Evolutionary conservation across 768 basidiomycete species (phyloP).

Genomic region (Lentinula detonsa): DNA sequence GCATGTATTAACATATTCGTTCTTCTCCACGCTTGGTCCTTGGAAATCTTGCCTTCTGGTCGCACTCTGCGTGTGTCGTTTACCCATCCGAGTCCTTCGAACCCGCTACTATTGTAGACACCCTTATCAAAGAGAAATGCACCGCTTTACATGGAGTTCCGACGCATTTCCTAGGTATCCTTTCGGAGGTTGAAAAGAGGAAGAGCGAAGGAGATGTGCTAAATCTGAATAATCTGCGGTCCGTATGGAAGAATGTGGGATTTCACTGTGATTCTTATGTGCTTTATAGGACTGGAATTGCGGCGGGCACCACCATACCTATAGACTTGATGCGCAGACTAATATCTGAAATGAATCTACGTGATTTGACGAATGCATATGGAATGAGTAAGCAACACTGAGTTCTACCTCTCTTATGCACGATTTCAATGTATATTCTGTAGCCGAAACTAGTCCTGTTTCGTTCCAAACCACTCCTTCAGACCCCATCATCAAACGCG

Average conservation of each 20-base stretch:
- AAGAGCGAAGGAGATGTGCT: slow-evolving; percentile 35
- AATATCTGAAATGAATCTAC: slow-evolving; percentile 60
- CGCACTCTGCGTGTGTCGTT: slow-evolving; percentile 66
- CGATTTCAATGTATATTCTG: not conserved
- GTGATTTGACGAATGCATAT: slow-evolving; percentile 71
- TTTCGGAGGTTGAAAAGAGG: slow-evolving; percentile 59
- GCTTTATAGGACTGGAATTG: slow-evolving; percentile 60
- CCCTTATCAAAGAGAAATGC: slow-evolving; percentile 62
- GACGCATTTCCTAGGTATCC: slow-evolving; percentile 75
- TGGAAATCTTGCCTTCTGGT: slow-evolving; percentile 77
- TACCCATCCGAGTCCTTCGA: slow-evolving; percentile 67
- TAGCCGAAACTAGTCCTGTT: slow-evolving; percentile 81
- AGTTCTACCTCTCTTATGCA: not conserved
- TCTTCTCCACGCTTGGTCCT: slow-evolving; percentile 58
- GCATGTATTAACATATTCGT: slow-evolving; percentile 10
- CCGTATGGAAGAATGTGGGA: slow-evolving; percentile 7
- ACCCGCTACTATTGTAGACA: slow-evolving; percentile 62
- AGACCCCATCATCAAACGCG: slow-evolving; percentile 67
- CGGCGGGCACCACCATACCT: slow-evolving; percentile 74
- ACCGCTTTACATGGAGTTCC: slow-evolving; percentile 83
- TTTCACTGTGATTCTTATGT: slow-evolving; percentile 16
- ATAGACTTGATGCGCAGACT: slow-evolving; percentile 75
- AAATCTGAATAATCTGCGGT: slow-evolving; percentile 55
- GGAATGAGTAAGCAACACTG: slow-evolving; percentile 68
- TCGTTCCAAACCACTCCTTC: slow-evolving; percentile 73